Base-by-base conservation (phyloP, 2,329 filamentous ascomycete species). In the Aspergillus sp. region DNA sequence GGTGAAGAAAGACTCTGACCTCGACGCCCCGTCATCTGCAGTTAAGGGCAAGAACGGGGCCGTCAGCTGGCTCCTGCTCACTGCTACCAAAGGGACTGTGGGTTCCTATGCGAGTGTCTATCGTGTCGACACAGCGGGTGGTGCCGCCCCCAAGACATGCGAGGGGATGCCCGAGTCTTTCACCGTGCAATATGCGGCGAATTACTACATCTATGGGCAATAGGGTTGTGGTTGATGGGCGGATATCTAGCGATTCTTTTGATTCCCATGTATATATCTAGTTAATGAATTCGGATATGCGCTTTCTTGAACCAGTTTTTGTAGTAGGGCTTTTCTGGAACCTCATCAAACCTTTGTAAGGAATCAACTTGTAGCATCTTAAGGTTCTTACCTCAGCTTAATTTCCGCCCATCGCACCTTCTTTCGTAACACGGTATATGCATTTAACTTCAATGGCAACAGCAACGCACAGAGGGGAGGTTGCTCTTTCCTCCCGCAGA, bases 121-220 rank as follows among this genome's bases (percentile, higher is more conserved):
- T 77, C 85, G 93, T 12, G 78, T 97, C 45, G 83, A 90, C 67
- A 98, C 93, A 11, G 91, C 89, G 1, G 93, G 92, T 24, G 93
- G 93, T 11, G 84, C 82, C 47, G 77, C 91, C 2, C 93, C 93
- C 0, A 79, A 83, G 24, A 90, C 86, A 0, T 98, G 93, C 72
- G 72, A 83, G 35, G 89, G 86, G 11, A 81, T 86, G 80, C 73
- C 80, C 0, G 79, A 81, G 11, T 69, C 75, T 1, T 93, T 97
- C 64, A 79, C 87, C 61, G 85, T 96, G 14, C 81, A 93, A 69
- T 97, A 98, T 76, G 82, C 90, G 33, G 87, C 93, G 43, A 85
- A 93, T 82, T 97, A 90, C 66, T 87, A 84, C 88, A 88, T 82
- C 61, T 84, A 69, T 68, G 73, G 67, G 12, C 64, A 63, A 52